These are phyloP conservation scores for Arctostaphylos glauca DNA, from an alignment of 148 eudicot species.

Conservation along the genomic window DNA sequence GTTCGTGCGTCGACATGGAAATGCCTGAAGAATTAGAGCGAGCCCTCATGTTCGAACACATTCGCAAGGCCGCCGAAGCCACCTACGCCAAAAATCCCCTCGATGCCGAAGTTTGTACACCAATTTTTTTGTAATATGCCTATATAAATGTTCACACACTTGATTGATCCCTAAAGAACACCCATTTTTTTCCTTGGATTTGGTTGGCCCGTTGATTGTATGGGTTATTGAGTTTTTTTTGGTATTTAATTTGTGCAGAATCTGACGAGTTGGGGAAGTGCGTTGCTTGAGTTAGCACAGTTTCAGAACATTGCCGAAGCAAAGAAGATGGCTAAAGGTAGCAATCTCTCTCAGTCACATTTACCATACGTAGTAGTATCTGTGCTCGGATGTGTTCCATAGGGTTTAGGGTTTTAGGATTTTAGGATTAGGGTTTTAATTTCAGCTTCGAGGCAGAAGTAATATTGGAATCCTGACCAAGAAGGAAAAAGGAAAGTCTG, in stretches of 20 bases:
- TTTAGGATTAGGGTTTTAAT: not conserved
- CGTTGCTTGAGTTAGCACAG: constrained; percentile 58
- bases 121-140: not conserved
- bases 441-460: not conserved
- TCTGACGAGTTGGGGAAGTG: constrained; percentile 63
- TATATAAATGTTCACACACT: not conserved
- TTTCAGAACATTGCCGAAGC: constrained; percentile 43
- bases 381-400: not conserved
- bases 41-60: constrained; percentile 67
- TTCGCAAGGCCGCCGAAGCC: constrained; percentile 67
- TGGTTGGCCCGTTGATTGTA: not conserved
- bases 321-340: constrained; percentile 49
- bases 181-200: not conserved
- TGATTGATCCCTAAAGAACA: not conserved
- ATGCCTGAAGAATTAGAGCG: constrained; percentile 67
- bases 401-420: not conserved
- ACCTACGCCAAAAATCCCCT: constrained; percentile 55
- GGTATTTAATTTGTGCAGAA: constrained; percentile 33
- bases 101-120: constrained; percentile 58
- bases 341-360: not conserved
- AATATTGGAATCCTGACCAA: not conserved
- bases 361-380: not conserved
- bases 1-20: constrained; percentile 35
- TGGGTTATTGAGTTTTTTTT: not conserved
- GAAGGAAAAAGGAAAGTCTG: not conserved